Evolutionary conservation across 2,329 filamentous ascomycete species (phyloP).

Genomic region (Sclerotinia minor): DNA sequence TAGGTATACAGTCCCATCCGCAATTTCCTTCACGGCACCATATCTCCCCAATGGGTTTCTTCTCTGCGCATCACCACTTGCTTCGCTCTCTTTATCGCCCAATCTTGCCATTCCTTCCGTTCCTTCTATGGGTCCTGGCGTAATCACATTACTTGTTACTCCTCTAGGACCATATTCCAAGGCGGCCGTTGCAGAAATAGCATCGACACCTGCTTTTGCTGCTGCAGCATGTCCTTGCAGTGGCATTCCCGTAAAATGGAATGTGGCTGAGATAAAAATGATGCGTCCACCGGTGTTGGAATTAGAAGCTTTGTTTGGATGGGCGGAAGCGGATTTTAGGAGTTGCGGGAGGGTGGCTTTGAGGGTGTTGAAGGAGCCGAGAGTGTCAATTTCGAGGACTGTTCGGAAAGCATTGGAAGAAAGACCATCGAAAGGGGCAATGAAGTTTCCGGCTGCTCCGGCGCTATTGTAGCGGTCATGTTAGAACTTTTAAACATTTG

Average conservation of each 20-base stretch:
- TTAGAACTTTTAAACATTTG: neutral
- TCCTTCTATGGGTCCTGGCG: conserved; percentile 73
- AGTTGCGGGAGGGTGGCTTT: conserved; percentile 88
- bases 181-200: conserved; percentile 74
- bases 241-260: conserved; percentile 85
- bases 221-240: conserved; percentile 88
- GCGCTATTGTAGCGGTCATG: conserved; percentile 56
- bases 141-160: conserved; percentile 83
- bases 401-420: conserved; percentile 89
- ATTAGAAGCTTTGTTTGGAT: conserved; percentile 59
- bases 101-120: conserved; percentile 79
- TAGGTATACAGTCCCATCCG: conserved; percentile 86
- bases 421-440: conserved; percentile 79
- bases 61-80: conserved; percentile 38
- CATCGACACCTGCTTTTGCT: conserved; percentile 89
- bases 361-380: conserved; percentile 92
- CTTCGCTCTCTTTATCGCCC: conserved; percentile 39
- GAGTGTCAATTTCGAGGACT: conserved; percentile 93
- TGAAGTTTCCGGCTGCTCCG: conserved; percentile 93
- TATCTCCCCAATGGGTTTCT: conserved; percentile 71
- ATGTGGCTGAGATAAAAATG: conserved; percentile 84
- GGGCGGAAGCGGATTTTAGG: conserved; percentile 65
- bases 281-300: conserved; percentile 72
- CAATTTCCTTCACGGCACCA: conserved; percentile 82
- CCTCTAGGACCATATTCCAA: conserved; percentile 90